A percentile compares a stretch with the other conserved stretches of the same genome.
Conservation (phyloP, 2,329 filamentous ascomycete genomes). For the Fusarium coicis region DNA sequence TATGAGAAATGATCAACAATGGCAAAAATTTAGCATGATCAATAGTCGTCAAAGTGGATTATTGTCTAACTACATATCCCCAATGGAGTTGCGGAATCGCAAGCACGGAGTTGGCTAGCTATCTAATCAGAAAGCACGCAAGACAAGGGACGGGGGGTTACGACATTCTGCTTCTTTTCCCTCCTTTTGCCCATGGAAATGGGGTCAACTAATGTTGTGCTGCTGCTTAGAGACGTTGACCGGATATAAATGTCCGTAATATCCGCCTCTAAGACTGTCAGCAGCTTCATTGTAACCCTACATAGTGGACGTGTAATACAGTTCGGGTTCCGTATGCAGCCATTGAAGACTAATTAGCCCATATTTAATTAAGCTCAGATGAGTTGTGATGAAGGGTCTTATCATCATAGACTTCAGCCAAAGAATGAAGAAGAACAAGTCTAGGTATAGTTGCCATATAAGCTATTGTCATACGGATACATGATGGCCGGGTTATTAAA, state of each 20-base stretch:
- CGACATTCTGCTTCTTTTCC: background rate
- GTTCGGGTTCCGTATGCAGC: background rate
- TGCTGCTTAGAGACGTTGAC: background rate
- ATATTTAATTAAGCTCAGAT: background rate
- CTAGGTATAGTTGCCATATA: background rate
- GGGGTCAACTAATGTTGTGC: constrained; percentile 16
- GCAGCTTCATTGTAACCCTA: background rate
- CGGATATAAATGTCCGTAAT: constrained; percentile 26
- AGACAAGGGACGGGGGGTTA: background rate
- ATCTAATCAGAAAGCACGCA: constrained; percentile 29
- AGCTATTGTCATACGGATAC: background rate
- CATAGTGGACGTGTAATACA: background rate
- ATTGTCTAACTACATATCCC: constrained; percentile 6
- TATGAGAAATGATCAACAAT: background rate
- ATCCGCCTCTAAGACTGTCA: background rate
- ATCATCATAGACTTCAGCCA: background rate
- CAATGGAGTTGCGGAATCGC: constrained; percentile 21
- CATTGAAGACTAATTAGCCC: background rate
- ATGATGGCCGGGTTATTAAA: background rate
- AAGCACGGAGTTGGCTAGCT: background rate
- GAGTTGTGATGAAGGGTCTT: background rate
- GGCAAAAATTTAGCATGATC: background rate
- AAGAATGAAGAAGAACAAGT: background rate
- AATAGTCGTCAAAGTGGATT: constrained; percentile 13
- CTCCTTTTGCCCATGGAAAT: constrained; percentile 2